Conservation (phyloP, 1,139 yeast genomes). For the Yamadazyma taylorii region DNA sequence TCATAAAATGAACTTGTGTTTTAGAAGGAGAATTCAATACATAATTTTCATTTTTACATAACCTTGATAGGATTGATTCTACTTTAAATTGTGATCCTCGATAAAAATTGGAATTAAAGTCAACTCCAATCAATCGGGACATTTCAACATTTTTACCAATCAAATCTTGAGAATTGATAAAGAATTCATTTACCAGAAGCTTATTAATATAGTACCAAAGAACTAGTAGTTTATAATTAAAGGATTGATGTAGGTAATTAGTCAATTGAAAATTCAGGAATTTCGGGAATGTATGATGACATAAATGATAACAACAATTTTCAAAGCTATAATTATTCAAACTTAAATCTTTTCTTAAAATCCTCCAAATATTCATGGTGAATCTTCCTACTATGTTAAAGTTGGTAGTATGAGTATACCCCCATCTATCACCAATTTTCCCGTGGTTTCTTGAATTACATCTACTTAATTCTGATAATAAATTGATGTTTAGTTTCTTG, state of each 20-base stretch:
- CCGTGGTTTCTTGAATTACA: slow-evolving; percentile 49
- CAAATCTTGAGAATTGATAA: slow-evolving; percentile 64
- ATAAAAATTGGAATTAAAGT: slow-evolving; percentile 81
- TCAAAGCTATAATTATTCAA: slow-evolving; percentile 75
- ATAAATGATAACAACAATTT: slow-evolving; percentile 64
- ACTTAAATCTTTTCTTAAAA: slow-evolving; percentile 60
- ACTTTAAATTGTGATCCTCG: slow-evolving; percentile 94
- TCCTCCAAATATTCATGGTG: slow-evolving; percentile 81
- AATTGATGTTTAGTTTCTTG: slow-evolving; percentile 46
- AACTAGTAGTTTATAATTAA: slow-evolving; percentile 34
- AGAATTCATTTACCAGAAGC: slow-evolving; percentile 43
- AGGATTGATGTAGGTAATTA: slow-evolving; percentile 42
- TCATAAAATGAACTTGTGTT: slow-evolving; percentile 78
- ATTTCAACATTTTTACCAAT: slow-evolving; percentile 76
- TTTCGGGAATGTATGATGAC: slow-evolving; percentile 68
- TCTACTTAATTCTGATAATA: slow-evolving; percentile 46
- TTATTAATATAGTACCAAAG: slow-evolving; percentile 54
- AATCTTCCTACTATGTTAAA: slow-evolving; percentile 77
- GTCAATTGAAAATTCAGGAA: slow-evolving; percentile 54
- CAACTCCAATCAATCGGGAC: slow-evolving; percentile 85
- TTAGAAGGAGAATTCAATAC: slow-evolving; percentile 79
- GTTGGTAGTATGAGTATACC: slow-evolving; percentile 73
- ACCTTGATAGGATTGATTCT: slow-evolving; percentile 74
- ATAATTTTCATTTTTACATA: slow-evolving; percentile 74
- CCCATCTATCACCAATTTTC: slow-evolving; percentile 75